These are phyloP conservation scores for Trichoderma harzianum DNA, from an alignment of 2,329 filamentous ascomycete genomes.

Conservation along the genomic window DNA sequence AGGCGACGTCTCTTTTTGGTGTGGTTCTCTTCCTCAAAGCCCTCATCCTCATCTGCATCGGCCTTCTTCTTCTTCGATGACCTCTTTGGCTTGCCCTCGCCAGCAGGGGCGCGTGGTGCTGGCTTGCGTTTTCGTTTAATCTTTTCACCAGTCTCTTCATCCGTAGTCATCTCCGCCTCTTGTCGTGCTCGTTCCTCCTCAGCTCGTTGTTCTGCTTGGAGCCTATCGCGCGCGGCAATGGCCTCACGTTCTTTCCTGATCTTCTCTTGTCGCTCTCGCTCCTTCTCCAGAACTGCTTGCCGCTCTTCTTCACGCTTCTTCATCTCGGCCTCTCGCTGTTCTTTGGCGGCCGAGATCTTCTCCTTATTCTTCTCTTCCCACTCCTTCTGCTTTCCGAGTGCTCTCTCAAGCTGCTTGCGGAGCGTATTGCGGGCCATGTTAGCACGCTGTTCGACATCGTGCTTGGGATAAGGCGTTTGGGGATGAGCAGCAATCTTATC, in stretches of 20 bases:
- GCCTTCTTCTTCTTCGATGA: conserved; percentile 59
- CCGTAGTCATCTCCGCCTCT: conserved; percentile 77
- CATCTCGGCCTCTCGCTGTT: conserved; percentile 76
- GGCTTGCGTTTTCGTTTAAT: conserved; percentile 72
- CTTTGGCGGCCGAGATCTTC: conserved; percentile 77
- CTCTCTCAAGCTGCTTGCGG: conserved; percentile 83
- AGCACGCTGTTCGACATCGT: conserved; percentile 89
- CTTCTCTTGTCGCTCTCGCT: conserved; percentile 72
- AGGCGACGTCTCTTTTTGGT: conserved; percentile 62
- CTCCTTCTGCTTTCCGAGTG: conserved; percentile 77
- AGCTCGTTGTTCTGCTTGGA: conserved; percentile 62
- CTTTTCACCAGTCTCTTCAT: conserved; percentile 77
- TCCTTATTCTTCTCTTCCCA: conserved; percentile 92
- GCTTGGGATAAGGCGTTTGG: conserved; percentile 79
- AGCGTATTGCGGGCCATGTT: conserved; percentile 97
- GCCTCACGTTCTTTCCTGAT: conserved; percentile 81
- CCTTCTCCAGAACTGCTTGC: conserved; percentile 62
- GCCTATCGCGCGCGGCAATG: conserved; percentile 73
- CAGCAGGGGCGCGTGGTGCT: conserved; percentile 34
- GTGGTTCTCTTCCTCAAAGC: conserved; percentile 41
- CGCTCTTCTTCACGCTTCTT: conserved; percentile 74
- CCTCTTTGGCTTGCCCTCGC: conserved; percentile 43
- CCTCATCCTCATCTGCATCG: conserved; percentile 40
- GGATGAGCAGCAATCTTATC: conserved; percentile 62
- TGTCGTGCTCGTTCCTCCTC: conserved; percentile 33